Base-by-base conservation (phyloP, 257 asterid species). In the Solanum pinnatisectum region DNA sequence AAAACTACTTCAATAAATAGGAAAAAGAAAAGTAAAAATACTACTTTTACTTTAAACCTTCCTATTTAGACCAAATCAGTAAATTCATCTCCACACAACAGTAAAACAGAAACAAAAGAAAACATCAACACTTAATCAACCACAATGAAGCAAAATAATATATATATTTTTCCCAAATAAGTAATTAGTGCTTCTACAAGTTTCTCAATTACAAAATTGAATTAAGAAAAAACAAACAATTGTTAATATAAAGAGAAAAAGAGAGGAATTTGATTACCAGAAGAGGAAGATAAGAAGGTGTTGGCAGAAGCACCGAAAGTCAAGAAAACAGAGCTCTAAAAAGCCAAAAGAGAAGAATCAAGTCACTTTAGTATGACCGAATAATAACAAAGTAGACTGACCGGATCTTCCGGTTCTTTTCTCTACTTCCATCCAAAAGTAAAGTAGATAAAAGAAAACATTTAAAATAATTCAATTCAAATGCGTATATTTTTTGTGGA, bases 241-340 rank as follows among this genome's bases (percentile, higher is more conserved):
- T 35, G 25, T 8, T 35, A 35, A 68, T 74, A 83, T 52, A 68
- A 87, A 23, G 11, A 78, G 30, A 44, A 59, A 20, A 71, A 83
- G 82, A 60, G 30, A 60, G 71, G 27, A 87, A 87, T 32, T 59
- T 20, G 63, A 90, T 37, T 90, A 44, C 91, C 87, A 84, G 67
- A 74, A 36, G 65, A 35, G 88, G n/a, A 88, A 89, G 95, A 93
- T 91, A 91, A 91, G 91, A 91, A 88, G 88, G 88, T 92, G 91
- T 94, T 90, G 95, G 94, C 87, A 93, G 91, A 91, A 52, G 60
- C 60, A 92, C 83, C 72, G 70, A 39, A 87, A 88, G 85, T 52
- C 60, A 88, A 86, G 85, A 44, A 91, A 87, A 82, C 74, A 86
- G 44, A 88, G 84, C 39, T 85, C 60, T 52, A 2, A 16, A 71